Evolutionary conservation across 2,329 filamentous ascomycete genomes (phyloP).

Genomic region (Ambrosiella beaveri): DNA sequence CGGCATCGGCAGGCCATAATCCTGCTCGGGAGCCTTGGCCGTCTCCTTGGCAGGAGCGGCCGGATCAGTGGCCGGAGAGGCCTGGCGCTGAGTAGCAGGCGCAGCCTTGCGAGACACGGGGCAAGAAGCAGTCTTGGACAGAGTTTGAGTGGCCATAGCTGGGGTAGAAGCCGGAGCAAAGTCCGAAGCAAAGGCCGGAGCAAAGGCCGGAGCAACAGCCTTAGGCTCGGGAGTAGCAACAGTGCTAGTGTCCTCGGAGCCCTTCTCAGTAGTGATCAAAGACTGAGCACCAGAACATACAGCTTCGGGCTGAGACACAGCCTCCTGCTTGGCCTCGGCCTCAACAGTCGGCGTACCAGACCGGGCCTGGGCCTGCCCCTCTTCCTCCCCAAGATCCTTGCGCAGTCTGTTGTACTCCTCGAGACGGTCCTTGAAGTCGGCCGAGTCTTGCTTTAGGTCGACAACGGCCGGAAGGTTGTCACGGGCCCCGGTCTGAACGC

Average conservation of each 20-base stretch:
- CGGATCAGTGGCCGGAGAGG: neutral
- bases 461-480: conserved; percentile 29
- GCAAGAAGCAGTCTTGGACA: neutral
- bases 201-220: too few relatives aligned
- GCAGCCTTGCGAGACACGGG: neutral
- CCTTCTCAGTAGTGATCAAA: too few relatives aligned
- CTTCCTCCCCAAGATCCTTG: conserved; percentile 33
- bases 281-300: neutral
- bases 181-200: too few relatives aligned
- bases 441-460: conserved; percentile 34
- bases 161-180: neutral
- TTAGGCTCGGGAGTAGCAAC: too few relatives aligned
- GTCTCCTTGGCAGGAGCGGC: neutral
- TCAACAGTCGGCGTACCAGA: conserved; percentile 15
- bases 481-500: neutral
- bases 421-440: conserved; percentile 53
- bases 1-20: conserved; percentile 55
- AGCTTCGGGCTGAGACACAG: neutral
- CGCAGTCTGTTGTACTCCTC: conserved; percentile 69
- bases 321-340: conserved; percentile 34
- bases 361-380: conserved; percentile 21
- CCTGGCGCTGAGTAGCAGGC: neutral
- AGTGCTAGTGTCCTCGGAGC: too few relatives aligned
- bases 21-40: neutral
- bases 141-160: neutral